Percentiles rank a stretch among this genome's conserved stretches.
phyloP scores from a whole-genome alignment of 1,284 basidiomycete species.

The Cryptococcus sp. region DNA sequence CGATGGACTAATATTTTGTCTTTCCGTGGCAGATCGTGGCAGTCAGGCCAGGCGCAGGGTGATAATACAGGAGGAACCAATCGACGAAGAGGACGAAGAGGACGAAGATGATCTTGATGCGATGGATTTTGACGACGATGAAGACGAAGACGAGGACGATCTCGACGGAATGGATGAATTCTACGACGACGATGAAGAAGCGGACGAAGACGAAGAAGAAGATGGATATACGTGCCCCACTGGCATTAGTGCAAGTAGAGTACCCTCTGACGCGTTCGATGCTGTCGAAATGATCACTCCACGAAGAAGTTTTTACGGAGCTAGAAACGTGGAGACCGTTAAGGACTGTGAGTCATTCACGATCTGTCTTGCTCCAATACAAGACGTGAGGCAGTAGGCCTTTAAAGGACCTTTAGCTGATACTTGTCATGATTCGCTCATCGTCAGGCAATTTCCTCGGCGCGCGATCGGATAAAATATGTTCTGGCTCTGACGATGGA shows the following conservation, averaged over 20 bases:
- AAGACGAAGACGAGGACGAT: constrained; percentile 27
- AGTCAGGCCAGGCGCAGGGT: background rate
- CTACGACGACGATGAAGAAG: constrained; percentile 33
- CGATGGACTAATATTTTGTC: too few species aligned
- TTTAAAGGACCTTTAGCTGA: background rate
- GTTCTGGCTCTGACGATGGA: constrained; percentile 87
- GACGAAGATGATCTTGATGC: constrained; percentile 57
- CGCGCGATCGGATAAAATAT: constrained; percentile 71
- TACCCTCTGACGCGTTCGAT: constrained; percentile 28
- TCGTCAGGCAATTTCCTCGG: constrained; percentile 78
- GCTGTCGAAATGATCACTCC: constrained; percentile 67
- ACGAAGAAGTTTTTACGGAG: constrained; percentile 67
- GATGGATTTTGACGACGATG: constrained; percentile 63
- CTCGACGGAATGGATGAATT: constrained; percentile 14
- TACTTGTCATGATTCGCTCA: background rate
- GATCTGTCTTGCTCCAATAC: background rate
- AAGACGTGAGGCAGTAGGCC: background rate
- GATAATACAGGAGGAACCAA: background rate
- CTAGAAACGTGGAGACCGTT: constrained; percentile 80
- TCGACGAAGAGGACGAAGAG: constrained; percentile 7
- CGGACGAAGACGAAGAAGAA: constrained; percentile 39
- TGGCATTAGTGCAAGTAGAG: constrained; percentile 7
- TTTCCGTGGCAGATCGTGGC: background rate
- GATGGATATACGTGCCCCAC: constrained; percentile 11
- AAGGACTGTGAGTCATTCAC: constrained; percentile 73